Conservation (phyloP, 768 basidiomycete genomes). For the Crucibulum laeve region DNA sequence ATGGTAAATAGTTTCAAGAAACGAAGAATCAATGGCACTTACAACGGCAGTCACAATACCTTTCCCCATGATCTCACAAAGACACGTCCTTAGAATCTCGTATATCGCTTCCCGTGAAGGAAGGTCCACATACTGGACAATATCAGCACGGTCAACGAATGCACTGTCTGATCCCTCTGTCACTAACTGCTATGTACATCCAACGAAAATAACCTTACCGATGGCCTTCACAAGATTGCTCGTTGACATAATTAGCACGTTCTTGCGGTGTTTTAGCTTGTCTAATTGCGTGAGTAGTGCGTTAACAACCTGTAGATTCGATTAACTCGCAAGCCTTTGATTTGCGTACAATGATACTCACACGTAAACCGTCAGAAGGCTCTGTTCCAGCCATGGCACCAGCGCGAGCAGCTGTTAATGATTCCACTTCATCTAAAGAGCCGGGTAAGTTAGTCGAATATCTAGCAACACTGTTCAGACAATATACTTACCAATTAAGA, state of each 20-base stretch:
- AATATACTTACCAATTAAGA: conserved; percentile 72
- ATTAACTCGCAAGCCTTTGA: neutral
- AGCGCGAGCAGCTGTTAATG: conserved; percentile 88
- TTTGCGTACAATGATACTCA: conserved; percentile 25
- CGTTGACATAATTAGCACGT: conserved; percentile 94
- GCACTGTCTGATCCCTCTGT: conserved; percentile 66
- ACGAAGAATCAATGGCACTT: conserved; percentile 20
- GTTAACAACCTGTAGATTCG: conserved; percentile 77
- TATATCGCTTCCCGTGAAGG: conserved; percentile 92
- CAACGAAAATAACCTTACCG: conserved; percentile 40
- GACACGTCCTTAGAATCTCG: conserved; percentile 81
- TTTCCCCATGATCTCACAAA: conserved; percentile 73
- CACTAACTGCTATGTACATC: neutral
- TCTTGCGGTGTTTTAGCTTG: conserved; percentile 89
- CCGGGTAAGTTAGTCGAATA: conserved; percentile 4
- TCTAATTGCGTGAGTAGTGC: conserved; percentile 96
- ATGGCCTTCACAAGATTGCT: conserved; percentile 95
- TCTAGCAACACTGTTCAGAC: neutral
- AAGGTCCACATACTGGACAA: conserved; percentile 90
- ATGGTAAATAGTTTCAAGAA: neutral
- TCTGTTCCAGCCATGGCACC: conserved; percentile 95
- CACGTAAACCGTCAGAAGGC: conserved; percentile 90
- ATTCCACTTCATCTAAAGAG: conserved; percentile 88
- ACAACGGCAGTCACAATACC: conserved; percentile 67
- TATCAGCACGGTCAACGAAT: conserved; percentile 95